A percentile compares a stretch with the other conserved stretches of the same genome.
These are phyloP conservation scores for Cytospora paraplurivora DNA, from an alignment of 2,329 filamentous ascomycete genomes.

Conservation along the genomic window DNA sequence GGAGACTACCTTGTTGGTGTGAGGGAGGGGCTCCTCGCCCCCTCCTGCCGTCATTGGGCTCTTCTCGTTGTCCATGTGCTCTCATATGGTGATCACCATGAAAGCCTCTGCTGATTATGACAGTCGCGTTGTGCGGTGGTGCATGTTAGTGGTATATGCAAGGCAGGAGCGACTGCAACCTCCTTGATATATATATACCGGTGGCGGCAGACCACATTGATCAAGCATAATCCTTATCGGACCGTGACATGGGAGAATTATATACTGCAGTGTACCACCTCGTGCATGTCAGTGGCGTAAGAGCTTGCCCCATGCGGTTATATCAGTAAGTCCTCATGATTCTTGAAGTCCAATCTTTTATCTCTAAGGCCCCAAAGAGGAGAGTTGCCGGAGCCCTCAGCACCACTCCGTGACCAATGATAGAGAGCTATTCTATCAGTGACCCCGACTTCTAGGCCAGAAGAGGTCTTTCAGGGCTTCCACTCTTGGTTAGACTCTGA, in stretches of 20 bases:
- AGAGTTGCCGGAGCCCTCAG: conserved; percentile 8
- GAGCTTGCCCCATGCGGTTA: not conserved
- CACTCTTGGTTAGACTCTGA: not conserved
- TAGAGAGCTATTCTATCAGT: conserved; percentile 1
- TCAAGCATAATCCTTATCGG: not conserved
- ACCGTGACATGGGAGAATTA: not conserved
- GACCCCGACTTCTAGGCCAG: not conserved
- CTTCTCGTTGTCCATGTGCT: conserved; percentile 17
- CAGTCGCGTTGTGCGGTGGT: conserved; percentile 5
- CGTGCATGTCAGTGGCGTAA: not conserved
- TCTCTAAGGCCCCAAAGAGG: not conserved
- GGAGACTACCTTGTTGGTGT: not conserved
- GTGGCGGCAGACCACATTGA: not conserved
- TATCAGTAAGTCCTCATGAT: not conserved
- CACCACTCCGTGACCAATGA: conserved; percentile 2
- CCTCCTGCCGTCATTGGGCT: conserved; percentile 11
- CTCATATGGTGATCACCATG: not conserved
- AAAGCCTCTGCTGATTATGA: not conserved
- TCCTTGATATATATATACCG: too few relatives aligned
- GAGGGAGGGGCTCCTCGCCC: conserved; percentile 11
- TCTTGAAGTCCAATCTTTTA: not conserved
- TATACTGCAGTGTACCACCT: not conserved
- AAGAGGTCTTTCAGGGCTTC: not conserved
- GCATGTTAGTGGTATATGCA: not conserved
- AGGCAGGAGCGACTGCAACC: not conserved